Evolutionary conservation across 805 yeast genomes (phyloP), one percentile per base, ranked within the genome.

Genomic region (Wickerhamiella azymoides): DNA sequence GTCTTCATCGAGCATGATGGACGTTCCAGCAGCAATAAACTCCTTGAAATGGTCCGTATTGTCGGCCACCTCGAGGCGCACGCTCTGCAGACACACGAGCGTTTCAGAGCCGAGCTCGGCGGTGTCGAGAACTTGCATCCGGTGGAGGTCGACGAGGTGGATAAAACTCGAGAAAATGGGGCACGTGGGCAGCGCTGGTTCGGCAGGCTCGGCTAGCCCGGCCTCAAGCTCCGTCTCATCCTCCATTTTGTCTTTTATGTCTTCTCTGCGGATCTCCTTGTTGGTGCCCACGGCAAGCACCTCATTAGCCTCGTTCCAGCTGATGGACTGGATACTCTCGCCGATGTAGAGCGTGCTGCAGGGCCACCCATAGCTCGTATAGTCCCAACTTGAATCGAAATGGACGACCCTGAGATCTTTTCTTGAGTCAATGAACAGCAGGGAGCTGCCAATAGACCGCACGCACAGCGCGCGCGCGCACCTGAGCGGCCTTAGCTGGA

Each of bases 1-100:
- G 62, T 86, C 95, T 58, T 89, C 98, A 49, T 79, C 76, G 48
- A 89, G 71, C 44, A 77, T 72, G 46, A 71, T 68, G 0, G 92
- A 81, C 2, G 88, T 74, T 1, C 96, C 97, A n/a, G 80, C 67
- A 1, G 84, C 77, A 8, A 92, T 63, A 43, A 76, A 74, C 55
- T 83, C 92, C 50, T 77, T 74, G 50, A 70, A 74, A 43, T 70
- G 51, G 16, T 52, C 54, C 11, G 59, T 51, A 13, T 49, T 46
- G 38, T 62, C 67, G 2, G 65, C 60, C 10, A 63, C 62, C 47
- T 72, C 72, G 48, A 72, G 66, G 18, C 64, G 62, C 65, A 78
- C 71, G 1, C 78, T 63, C 54, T 76, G 71, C n/a, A 79, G 63
- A 24, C 70, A 67, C 9, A 76, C 77, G 10, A 81, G 68, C 47